Evolutionary conservation across 768 basidiomycete genomes (phyloP).

Genomic region (Mycena latifolia): DNA sequence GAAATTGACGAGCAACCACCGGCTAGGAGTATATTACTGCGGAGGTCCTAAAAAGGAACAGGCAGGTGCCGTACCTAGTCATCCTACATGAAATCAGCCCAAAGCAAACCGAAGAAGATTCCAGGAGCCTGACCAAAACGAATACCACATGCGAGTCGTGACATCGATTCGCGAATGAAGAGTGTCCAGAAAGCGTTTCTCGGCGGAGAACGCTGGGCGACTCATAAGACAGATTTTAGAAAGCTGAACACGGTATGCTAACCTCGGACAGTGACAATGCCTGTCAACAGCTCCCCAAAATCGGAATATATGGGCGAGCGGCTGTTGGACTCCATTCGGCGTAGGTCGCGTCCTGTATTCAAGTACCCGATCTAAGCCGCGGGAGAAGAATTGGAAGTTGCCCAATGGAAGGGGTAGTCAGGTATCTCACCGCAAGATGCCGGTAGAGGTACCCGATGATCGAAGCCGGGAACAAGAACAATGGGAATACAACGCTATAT

Average conservation of each 20-base stretch:
- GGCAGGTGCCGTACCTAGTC: too few species aligned
- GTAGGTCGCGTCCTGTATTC: slow-evolving; percentile 86
- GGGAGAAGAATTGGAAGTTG: slow-evolving; percentile 76
- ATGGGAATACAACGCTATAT: slow-evolving; percentile 14
- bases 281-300: slow-evolving; percentile 86
- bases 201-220: slow-evolving; percentile 77
- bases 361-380: slow-evolving; percentile 71
- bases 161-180: slow-evolving; percentile 81
- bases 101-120: slow-evolving; percentile 51
- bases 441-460: slow-evolving; percentile 4
- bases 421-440: background rate
- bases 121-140: slow-evolving; percentile 50
- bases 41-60: too few species aligned
- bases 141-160: slow-evolving; percentile 87
- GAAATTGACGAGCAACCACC: slow-evolving; percentile 14
- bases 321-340: slow-evolving; percentile 94
- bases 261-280: slow-evolving; percentile 85
- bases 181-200: slow-evolving; percentile 80
- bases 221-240: background rate
- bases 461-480: slow-evolving; percentile 1
- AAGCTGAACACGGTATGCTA: background rate
- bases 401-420: slow-evolving; percentile 53
- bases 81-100: background rate
- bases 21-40: too few species aligned
- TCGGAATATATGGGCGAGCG: slow-evolving; percentile 88